Base-by-base conservation (phyloP, 169 alveolate genomes). In the Amoebophrya sp. region DNA sequence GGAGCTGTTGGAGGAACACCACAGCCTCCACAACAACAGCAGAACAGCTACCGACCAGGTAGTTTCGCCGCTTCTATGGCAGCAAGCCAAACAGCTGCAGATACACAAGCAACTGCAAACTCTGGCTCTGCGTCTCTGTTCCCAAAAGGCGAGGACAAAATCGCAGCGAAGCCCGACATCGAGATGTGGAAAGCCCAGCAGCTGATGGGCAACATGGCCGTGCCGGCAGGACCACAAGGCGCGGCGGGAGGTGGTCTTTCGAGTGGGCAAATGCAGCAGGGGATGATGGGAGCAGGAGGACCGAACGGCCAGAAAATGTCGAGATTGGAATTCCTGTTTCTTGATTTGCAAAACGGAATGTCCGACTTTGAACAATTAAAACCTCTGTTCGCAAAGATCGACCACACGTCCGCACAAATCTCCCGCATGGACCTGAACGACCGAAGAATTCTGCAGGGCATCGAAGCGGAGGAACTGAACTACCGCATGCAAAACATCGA, bases 171-270 rank as follows among this genome's bases (percentile, higher is more conserved):
- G 83, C 83, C 83, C 29, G 83, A 66, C 83, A 66, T 66, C 32
- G 18, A 66, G 32, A 66, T 66, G 83, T 66, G 83, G 83, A 66
- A 66, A 25, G 83, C 83, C 32, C 83, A 66, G 83, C 83, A 66
- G 83, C 29, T 66, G 83, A 66, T 66, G 83, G 83, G 83, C 29
- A 66, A 66, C 35, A 25, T 66, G 83, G n/a, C n/a, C n/a, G n/a
- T n/a, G n/a, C 83, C 83, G 29, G 35, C 12, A 25, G 83, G 35
- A 25, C 66, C 66, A 12, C 29, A 7, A 47, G 66, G 66, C 7
- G 66, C 18, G 7, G 66, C 66, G 18, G 54, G 54, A 41, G 54
- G 54, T 41, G 54, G 54, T 41, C 23, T 41, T 12, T 2, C 54
- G 54, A 12, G 54, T 12, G 54, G 54, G 54, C 2, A 41, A 2